phyloP scores from a whole-genome alignment of 1,284 basidiomycete species.

The Somion occarium region DNA sequence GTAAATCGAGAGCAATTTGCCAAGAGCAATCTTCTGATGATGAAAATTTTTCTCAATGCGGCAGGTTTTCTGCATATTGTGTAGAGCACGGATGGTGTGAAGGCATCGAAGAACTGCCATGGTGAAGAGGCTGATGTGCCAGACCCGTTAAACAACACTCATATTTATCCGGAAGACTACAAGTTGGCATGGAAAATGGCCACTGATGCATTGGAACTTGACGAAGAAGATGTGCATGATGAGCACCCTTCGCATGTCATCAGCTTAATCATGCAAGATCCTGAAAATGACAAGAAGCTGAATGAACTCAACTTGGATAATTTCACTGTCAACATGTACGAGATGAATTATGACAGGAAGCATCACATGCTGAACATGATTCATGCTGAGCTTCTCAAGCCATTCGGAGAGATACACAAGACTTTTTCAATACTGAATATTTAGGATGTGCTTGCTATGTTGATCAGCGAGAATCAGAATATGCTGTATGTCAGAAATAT shows the following conservation, averaged over 20 bases:
- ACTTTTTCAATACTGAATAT: conserved; percentile 64
- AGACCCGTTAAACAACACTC: conserved; percentile 92
- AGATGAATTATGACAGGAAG: conserved; percentile 81
- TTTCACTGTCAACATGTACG: conserved; percentile 89
- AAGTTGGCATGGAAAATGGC: conserved; percentile 99
- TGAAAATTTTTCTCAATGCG: conserved; percentile 87
- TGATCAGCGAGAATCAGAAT: conserved; percentile 86
- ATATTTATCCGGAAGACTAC: conserved; percentile 98
- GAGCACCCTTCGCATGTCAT: conserved; percentile 89
- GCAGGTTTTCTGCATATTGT: conserved; percentile 88
- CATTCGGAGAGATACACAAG: conserved; percentile 78
- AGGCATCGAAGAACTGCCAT: conserved; percentile 59
- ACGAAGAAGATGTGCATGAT: conserved; percentile 91
- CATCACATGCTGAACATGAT: conserved; percentile 87
- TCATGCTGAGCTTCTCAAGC: conserved; percentile 81
- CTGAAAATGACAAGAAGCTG: conserved; percentile 78
- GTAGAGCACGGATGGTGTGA: conserved; percentile 56
- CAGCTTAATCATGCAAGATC: conserved; percentile 80
- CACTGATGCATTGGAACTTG: conserved; percentile 91
- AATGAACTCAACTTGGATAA: conserved; percentile 94
- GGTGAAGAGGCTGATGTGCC: conserved; percentile 65
- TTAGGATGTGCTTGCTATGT: conserved; percentile 91
- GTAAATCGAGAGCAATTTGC: conserved; percentile 85
- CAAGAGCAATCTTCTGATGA: conserved; percentile 73
- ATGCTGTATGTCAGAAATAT: conserved; percentile 81